Conservation (phyloP, 2,329 filamentous ascomycete genomes). For the Ascochyta fabae region DNA sequence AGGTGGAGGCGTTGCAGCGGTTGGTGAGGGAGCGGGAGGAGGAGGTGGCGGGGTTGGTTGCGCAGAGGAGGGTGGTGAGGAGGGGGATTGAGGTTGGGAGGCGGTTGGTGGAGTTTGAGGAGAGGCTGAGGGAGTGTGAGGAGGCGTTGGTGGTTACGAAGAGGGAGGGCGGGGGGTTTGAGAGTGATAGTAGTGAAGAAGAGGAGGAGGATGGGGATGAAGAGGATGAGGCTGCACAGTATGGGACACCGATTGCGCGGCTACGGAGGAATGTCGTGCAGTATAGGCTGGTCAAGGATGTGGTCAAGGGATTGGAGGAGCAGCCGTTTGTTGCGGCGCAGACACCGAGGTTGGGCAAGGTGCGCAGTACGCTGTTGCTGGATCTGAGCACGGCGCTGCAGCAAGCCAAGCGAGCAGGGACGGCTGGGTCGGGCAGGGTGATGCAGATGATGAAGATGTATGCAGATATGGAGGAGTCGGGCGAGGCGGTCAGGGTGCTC, state of each 20-base stretch:
- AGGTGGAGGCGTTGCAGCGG: conserved; percentile 75
- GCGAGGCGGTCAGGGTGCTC: conserved; percentile 64
- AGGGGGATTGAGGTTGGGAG: conserved; percentile 68
- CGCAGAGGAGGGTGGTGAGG: conserved; percentile 74
- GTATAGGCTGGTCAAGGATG: conserved; percentile 62
- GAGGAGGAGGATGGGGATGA: conserved; percentile 48
- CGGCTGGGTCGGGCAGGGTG: conserved; percentile 51
- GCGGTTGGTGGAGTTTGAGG: conserved; percentile 70
- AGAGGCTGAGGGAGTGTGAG: conserved; percentile 59
- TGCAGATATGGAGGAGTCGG: conserved; percentile 65
- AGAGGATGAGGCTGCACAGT: conserved; percentile 34
- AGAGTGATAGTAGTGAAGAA: conserved; percentile 36
- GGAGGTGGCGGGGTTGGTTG: conserved; percentile 68
- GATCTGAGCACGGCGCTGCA: conserved; percentile 70
- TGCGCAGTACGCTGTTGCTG: conserved; percentile 67
- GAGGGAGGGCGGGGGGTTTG: conserved; percentile 29
- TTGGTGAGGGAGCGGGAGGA: conserved; percentile 68
- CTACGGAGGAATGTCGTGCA: conserved; percentile 64
- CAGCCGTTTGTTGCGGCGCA: conserved; percentile 71
- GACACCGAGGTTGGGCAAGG: conserved; percentile 60
- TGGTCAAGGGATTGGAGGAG: conserved; percentile 59
- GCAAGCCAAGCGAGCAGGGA: conserved; percentile 57
- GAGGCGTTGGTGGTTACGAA: conserved; percentile 44
- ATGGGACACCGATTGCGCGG: conserved; percentile 47
- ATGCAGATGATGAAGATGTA: conserved; percentile 67